Evolutionary conservation across 306 rosid genomes (phyloP).

Genomic region (Vigna nakashimae): DNA sequence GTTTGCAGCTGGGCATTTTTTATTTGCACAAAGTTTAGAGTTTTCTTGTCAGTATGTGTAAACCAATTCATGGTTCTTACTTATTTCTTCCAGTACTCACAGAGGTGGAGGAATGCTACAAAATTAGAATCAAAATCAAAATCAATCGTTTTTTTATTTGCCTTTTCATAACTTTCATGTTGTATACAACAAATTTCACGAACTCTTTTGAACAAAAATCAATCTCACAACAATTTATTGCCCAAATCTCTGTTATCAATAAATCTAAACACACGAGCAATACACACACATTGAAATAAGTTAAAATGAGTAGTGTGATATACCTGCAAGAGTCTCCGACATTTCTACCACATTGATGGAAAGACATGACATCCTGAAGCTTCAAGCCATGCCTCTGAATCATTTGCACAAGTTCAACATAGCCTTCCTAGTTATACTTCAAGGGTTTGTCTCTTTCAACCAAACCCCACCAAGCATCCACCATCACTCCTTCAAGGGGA

Average conservation of each 20-base stretch:
- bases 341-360: conserved; percentile 98
- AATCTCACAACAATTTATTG: too few relatives aligned
- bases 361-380: conserved; percentile 93
- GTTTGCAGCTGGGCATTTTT: too few relatives aligned
- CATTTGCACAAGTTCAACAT: conserved; percentile 81
- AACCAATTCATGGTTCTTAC: conserved; percentile 78
- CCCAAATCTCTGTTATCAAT: too few relatives aligned
- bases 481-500: conserved; percentile 84
- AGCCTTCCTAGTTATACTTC: conserved; percentile 83
- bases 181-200: too few relatives aligned
- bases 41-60: conserved; percentile 47
- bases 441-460: conserved; percentile 87
- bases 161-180: background rate
- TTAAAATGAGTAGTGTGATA: background rate
- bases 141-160: background rate
- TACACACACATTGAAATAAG: too few relatives aligned
- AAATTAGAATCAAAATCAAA: conserved; percentile 14
- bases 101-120: conserved; percentile 86
- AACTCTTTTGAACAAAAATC: too few relatives aligned
- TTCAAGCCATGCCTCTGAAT: conserved; percentile 85
- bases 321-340: conserved; percentile 98
- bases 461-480: conserved; percentile 99
- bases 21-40: too few relatives aligned
- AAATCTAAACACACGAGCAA: background rate
- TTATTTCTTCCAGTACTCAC: conserved; percentile 89